These are phyloP conservation scores for Fragaria nilgerrensis DNA, from an alignment of 306 rosid species.

Conservation along the genomic window DNA sequence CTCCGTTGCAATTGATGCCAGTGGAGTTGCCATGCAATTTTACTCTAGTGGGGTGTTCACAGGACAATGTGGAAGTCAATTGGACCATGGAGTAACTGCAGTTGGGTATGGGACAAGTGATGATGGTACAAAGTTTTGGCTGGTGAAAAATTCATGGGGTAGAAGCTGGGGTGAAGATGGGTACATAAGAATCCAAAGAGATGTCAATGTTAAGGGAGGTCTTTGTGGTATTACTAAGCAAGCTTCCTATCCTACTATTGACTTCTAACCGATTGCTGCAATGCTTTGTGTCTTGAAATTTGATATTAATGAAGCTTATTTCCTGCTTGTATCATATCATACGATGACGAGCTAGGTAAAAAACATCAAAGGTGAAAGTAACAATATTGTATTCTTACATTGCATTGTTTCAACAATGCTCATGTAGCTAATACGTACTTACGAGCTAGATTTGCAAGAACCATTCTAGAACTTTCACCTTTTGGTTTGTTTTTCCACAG, in stretches of 20 bases:
- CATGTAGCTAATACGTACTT: too few species aligned
- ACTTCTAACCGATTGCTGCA: neutral
- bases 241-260: conserved; percentile 13
- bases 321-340: neutral
- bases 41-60: conserved; percentile 29
- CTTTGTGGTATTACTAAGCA: conserved; percentile 10
- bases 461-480: too few species aligned
- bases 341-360: too few species aligned
- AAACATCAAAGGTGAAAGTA: too few species aligned
- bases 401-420: too few species aligned
- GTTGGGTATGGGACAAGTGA: conserved; percentile 24
- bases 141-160: conserved; percentile 29
- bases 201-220: neutral
- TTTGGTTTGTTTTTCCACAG: too few species aligned
- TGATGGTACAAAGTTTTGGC: conserved; percentile 26
- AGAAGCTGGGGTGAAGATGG: conserved; percentile 10
- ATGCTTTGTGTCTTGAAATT: neutral
- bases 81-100: conserved; percentile 27
- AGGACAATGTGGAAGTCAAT: conserved; percentile 21
- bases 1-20: conserved; percentile 27
- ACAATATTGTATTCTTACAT: too few species aligned
- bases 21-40: conserved; percentile 17
- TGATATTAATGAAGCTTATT: neutral
- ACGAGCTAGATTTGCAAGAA: too few species aligned
- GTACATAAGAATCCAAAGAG: conserved; percentile 20